Evolutionary conservation across 352 stramenopile species (phyloP), one percentile per base, ranked within the genome.

Genomic region (Globisporangium polare): DNA sequence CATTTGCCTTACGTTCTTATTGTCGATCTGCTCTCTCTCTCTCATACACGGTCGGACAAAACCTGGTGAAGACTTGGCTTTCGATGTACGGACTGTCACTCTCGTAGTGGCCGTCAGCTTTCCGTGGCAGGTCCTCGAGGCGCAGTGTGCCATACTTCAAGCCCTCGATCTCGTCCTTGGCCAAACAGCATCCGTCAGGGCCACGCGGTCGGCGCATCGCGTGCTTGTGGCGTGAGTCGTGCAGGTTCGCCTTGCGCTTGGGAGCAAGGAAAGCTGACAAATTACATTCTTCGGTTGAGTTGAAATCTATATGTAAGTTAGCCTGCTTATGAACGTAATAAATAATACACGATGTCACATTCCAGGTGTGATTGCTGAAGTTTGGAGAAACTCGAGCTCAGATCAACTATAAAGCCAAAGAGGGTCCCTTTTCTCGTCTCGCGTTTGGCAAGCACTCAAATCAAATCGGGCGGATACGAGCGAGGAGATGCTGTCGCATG

Each of bases 191-290:
- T 18, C 88, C 88, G 12, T 86, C 86, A 13, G 86, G 85, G 0
- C 88, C 88, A 61, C 88, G 86, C 50, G 81, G 84, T 43, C 88
- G 86, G 27, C 86, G 86, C 79, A 94, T 94, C 4, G 88, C 88
- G 62, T 96, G 88, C 62, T 92, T 87, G 63, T 96, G 88, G 17
- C 88, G 85, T 15, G 88, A 96, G 45, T 88, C 75, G 56, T 96
- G 88, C 56, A 96, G 71, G 59, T 95, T 95, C 13, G 85, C 86
- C 68, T 94, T 92, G 55, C 83, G 85, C 71, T 94, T n/a, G n/a
- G n/a, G n/a, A n/a, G n/a, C n/a, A n/a, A n/a, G n/a, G n/a, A n/a
- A n/a, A n/a, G n/a, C n/a, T n/a, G n/a, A n/a, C n/a, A n/a, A n/a
- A n/a, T n/a, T n/a, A n/a, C n/a, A n/a, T n/a, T n/a, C n/a, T n/a